Percentiles rank a stretch among this genome's conserved stretches.
Evolutionary conservation across 2,329 filamentous ascomycete genomes (phyloP).

Genomic region (Trichoderma simmonsii): DNA sequence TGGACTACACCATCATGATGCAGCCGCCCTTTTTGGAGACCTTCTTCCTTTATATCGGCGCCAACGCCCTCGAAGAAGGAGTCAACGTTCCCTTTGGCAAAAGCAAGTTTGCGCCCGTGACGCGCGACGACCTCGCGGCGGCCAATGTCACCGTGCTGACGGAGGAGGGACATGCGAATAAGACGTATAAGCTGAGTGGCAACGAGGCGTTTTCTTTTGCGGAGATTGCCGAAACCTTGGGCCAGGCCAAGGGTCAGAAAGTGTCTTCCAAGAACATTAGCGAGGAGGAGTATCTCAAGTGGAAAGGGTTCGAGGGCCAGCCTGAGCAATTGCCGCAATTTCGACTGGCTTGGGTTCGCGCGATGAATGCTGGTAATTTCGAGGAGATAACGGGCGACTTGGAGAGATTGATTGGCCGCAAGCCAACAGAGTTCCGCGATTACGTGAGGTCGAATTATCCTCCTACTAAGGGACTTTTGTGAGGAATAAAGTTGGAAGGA

Average conservation of each 20-base stretch:
- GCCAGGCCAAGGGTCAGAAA: background rate
- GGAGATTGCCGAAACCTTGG: background rate
- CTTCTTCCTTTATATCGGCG: background rate
- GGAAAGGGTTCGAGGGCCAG: background rate
- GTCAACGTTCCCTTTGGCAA: background rate
- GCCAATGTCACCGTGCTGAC: constrained; percentile 4
- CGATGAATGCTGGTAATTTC: background rate
- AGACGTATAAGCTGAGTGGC: constrained; percentile 13
- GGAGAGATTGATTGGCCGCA: background rate
- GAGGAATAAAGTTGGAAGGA: background rate
- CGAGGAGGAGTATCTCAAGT: background rate
- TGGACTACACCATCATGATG: constrained; percentile 2
- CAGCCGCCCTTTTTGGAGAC: background rate
- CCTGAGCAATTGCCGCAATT: background rate
- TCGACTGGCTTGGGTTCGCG: background rate
- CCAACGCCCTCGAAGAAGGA: background rate
- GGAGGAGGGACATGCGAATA: background rate
- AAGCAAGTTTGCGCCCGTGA: background rate
- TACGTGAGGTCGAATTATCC: background rate
- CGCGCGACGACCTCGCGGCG: background rate
- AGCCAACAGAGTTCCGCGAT: background rate
- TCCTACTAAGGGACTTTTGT: background rate
- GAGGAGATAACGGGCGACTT: background rate
- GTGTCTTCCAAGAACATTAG: background rate
- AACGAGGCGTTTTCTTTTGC: constrained; percentile 3